Base-by-base conservation (phyloP, 148 eudicot genomes). In the Silene conica region DNA sequence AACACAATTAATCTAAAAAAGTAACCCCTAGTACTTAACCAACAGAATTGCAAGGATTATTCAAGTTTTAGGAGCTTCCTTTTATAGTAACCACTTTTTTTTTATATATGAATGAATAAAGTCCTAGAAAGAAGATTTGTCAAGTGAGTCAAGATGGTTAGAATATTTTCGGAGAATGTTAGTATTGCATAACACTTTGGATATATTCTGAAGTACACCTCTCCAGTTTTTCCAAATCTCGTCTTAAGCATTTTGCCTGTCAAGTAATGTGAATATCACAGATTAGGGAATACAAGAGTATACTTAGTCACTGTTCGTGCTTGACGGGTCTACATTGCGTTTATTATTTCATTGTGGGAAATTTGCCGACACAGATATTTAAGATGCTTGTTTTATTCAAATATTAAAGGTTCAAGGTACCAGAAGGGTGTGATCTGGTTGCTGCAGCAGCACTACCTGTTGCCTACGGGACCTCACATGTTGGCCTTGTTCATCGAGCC, bases 391-490 rank as follows among this genome's bases (percentile, higher is more conserved):
- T 60, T 60, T 60, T 60, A 23, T 21, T 25, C 16, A n/a, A 45
- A 73, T 76, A 19, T 77, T 78, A 50, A 82, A 95, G 99, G 90
- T 86, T 82, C 74, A 81, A 66, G 69, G 90, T 95, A 54, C 97
- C 99, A 11, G 87, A 95, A 54, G 97, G 91, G 81, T 95, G 97
- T 79, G 97, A 95, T 82, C 78, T 95, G 83, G 84, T 95, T 76
- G 89, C 90, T 60, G 94, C 92, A 58, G 89, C 91, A 82, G 97
- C 89, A 77, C 82, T 95, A 63, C 94, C 99, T 69, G 92, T 95
- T 67, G 97, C 97, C 60, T 95, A 86, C 78, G 97, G 99, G 69
- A 95, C 99, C 62, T 95, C 99, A 56, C 96, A 95, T 83, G 85
- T 92, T 73, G 97, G 86, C 31, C 88, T 95, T 79, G 91, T 87